Evolutionary conservation across 176 grass and related monocot species (phyloP).

Genomic region (Puccinellia tenuiflora): DNA sequence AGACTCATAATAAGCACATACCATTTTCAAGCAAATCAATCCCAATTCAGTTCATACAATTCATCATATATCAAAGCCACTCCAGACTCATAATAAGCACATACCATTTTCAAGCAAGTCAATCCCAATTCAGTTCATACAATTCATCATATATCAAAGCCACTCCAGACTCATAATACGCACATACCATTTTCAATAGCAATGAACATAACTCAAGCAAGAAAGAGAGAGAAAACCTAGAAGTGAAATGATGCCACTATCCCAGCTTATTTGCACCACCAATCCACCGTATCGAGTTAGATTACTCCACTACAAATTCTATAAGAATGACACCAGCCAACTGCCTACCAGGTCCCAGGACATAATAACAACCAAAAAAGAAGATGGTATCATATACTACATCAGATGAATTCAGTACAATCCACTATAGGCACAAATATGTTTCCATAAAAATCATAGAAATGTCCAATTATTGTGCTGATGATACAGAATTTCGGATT

Average conservation of each 20-base stretch:
- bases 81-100: neutral
- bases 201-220: neutral
- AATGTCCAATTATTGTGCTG: neutral
- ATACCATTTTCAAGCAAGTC: neutral
- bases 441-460: neutral
- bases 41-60: neutral
- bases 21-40: conserved; percentile 8
- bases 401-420: neutral
- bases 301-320: neutral
- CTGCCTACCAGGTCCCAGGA: too few species aligned
- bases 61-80: neutral
- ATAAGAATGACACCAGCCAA: neutral
- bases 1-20: neutral
- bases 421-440: neutral
- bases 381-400: neutral
- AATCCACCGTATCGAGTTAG: neutral
- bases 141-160: too few species aligned
- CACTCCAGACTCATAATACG: neutral
- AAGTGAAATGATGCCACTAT: neutral
- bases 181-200: neutral
- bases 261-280: neutral
- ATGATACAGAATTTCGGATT: neutral
- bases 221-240: neutral
- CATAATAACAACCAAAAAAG: neutral
- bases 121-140: too few species aligned